Evolutionary conservation across 371 early-diverging fungal species (phyloP), one percentile per base, ranked within the genome.

Genomic region (Mortierella sp.): DNA sequence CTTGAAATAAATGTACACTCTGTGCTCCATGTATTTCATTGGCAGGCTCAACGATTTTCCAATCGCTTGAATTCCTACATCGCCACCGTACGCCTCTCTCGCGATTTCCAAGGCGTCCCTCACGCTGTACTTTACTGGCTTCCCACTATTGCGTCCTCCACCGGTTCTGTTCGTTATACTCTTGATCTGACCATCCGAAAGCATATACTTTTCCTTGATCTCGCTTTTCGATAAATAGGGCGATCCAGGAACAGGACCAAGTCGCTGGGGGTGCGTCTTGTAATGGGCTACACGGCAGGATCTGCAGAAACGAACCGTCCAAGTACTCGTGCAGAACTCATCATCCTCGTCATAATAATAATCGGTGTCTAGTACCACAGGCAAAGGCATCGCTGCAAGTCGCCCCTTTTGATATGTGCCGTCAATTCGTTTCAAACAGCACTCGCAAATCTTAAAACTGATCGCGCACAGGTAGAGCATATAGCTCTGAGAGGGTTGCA

Each of bases 391-490:
- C 16, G 16, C 30, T 18, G 66, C 66, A n/a, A 68, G 47, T 64
- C 66, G 35, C 24, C n/a, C 57, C 28, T 43, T 47, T 1, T 20
- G 30, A 0, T 32, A 28, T 14, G n/a, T 43, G 18, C 40, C 57
- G 12, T 54, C 22, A 22, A 66, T 57, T 18, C 14, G 43, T 26
- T 51, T 51, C 5, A 70, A 45, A 51, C 75, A 75, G 8, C 24
- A 22, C 45, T 75, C 75, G 26, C 75, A 75, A 35, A 75, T 22
- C 26, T 52, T 55, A 10, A 59, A 51, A 52, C 75, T 75, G 40
- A 45, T 35, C 0, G 70, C 49, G 45, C 70, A 70, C 61, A 70
- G 52, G 66, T 60, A 69, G 9, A 75, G 35, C 75, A 70, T 65
- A 45, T 66, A 62, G 57, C 65, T 64, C 18, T 60, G 64, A n/a